Base-by-base conservation (phyloP, 768 basidiomycete species). In the Melanogaster broomeanus region DNA sequence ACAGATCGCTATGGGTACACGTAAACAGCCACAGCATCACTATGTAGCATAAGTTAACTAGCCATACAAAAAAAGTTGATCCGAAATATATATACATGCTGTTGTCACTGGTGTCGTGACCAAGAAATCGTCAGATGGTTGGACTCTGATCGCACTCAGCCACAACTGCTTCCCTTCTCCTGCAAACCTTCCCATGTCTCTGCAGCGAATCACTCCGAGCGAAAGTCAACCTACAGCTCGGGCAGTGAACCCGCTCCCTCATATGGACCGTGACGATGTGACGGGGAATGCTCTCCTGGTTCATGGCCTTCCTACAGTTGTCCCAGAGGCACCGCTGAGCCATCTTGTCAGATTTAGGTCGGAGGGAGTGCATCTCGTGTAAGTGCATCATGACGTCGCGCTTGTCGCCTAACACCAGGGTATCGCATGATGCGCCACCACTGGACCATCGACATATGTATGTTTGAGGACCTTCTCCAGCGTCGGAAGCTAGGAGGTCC, bases 171-270 rank as follows among this genome's bases (percentile, higher is more conserved):
- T 33, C 18, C 24, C 55, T 49, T 49, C 6, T 41, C 30, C 5
- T 42, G 15, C 63, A 66, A 9, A 42, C 40, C 43, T 27, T 58
- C 33, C 25, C 46, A 46, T 66, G 65, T 19, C 65, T 63, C 47
- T 58, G 56, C 49, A 66, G 11, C 13, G 65, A 66, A 35, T 66
- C 65, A 10, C 7, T 22, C 7, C 65, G 62, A 12, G 67, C 65
- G 21, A 69, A 66, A 22, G 11, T 16, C 24, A 46, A 47, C 10
- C 46, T 40, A 28, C 67, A 67, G 18, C 11, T n/a, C 1, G 45
- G 18, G 22, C 67, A 67, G 6, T 15, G 13, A 6, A 51, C 61
- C 43, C 54, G 67, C 46, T 62, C 45, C 39, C 30, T 37, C 41
- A 65, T 30, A 16, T 67, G 67, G 1, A 69, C 55, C 0, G 60